These are phyloP conservation scores for Leccinum ochraceum DNA, from an alignment of 768 basidiomycete species.

Conservation along the genomic window DNA sequence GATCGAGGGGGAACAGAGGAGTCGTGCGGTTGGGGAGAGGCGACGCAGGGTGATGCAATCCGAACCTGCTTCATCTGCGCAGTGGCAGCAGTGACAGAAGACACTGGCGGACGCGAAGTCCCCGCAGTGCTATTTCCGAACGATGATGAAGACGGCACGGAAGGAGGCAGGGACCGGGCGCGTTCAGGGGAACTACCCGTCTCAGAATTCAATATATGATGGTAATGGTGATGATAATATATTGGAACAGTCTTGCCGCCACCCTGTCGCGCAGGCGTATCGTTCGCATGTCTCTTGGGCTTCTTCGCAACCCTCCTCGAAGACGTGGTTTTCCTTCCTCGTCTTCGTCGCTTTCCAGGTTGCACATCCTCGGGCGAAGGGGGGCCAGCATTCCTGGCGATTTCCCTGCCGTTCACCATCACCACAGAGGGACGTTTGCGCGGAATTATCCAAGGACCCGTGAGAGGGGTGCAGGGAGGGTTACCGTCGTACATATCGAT, in stretches of 20 bases:
- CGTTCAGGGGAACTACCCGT: conserved; percentile 1
- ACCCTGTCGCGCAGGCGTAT: conserved; percentile 11
- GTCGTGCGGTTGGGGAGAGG: conserved; percentile 7
- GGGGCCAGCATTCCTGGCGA: no score
- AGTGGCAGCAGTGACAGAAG: conserved; percentile 8
- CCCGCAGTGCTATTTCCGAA: neutral
- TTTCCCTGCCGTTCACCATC: no score
- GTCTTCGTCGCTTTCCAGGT: conserved; percentile 20
- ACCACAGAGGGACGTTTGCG: no score
- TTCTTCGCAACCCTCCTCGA: conserved; percentile 12
- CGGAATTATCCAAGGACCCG: no score
- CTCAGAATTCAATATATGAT: neutral
- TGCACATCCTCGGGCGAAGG: conserved; percentile 2
- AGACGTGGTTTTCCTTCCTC: conserved; percentile 4
- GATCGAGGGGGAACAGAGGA: conserved; percentile 4
- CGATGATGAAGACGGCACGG: conserved; percentile 1
- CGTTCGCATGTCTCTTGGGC: conserved; percentile 12
- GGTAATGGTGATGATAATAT: neutral
- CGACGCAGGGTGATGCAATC: conserved; percentile 15
- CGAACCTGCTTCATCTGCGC: conserved; percentile 15
- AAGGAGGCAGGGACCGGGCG: neutral
- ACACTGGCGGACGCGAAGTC: conserved; percentile 4
- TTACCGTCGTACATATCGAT: no score
- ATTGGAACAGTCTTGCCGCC: neutral
- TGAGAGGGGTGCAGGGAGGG: no score